These are phyloP conservation scores for Lizonia empirigonia DNA, from an alignment of 2,329 filamentous ascomycete genomes.

Conservation along the genomic window DNA sequence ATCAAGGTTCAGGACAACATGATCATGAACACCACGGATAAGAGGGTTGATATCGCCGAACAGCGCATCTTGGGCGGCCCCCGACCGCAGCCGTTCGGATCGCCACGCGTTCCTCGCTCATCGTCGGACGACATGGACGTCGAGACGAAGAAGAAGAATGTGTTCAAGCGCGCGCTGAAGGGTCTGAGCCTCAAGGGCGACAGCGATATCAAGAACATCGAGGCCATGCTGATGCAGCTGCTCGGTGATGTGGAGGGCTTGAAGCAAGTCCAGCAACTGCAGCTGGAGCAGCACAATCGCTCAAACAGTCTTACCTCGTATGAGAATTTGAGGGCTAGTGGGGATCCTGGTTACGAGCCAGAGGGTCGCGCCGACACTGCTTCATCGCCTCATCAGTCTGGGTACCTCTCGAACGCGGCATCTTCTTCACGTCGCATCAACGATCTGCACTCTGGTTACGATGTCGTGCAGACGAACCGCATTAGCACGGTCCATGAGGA, in stretches of 20 bases:
- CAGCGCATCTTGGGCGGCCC: constrained; percentile 85
- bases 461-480: constrained; percentile 69
- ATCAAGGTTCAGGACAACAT: constrained; percentile 88
- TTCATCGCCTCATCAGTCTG: constrained; percentile 75
- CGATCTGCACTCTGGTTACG: constrained; percentile 57
- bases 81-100: constrained; percentile 68
- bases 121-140: constrained; percentile 60
- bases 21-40: constrained; percentile 84
- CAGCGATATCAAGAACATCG: constrained; percentile 83
- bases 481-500: constrained; percentile 87
- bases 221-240: constrained; percentile 75
- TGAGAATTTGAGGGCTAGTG: constrained; percentile 72
- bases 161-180: constrained; percentile 94
- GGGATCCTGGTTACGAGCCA: constrained; percentile 78
- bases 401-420: constrained; percentile 69
- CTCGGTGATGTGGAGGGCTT: constrained; percentile 84
- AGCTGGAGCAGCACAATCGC: constrained; percentile 38
- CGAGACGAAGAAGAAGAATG: constrained; percentile 81
- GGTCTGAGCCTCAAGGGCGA: constrained; percentile 86
- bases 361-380: constrained; percentile 80
- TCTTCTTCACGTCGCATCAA: constrained; percentile 51
- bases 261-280: constrained; percentile 49
- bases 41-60: constrained; percentile 83
- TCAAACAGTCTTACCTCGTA: constrained; percentile 67
- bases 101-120: constrained; percentile 62